phyloP scores from a whole-genome alignment of 352 stramenopile species.

The Globisporangium lucens region DNA sequence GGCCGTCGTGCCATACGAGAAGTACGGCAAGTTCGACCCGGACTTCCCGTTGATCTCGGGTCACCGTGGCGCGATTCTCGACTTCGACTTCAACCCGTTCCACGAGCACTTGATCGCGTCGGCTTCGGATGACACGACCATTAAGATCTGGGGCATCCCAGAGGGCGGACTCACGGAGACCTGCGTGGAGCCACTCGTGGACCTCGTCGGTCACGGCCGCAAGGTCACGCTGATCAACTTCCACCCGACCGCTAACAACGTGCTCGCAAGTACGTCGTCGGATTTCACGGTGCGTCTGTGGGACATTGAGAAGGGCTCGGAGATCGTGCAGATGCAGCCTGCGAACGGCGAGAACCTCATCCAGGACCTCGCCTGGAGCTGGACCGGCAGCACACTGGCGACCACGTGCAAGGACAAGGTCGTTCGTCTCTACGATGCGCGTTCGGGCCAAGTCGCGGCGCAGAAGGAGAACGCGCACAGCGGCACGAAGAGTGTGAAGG shows the following conservation, averaged over 20 bases:
- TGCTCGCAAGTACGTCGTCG: slow-evolving; percentile 93
- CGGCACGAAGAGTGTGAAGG: slow-evolving; percentile 97
- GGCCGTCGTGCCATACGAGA: slow-evolving; percentile 93
- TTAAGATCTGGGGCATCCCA: slow-evolving; percentile 98
- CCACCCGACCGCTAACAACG: slow-evolving; percentile 97
- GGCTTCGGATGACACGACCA: slow-evolving; percentile 95
- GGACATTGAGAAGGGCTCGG: slow-evolving; percentile 96
- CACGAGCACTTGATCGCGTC: slow-evolving; percentile 96
- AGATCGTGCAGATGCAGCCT: slow-evolving; percentile 86
- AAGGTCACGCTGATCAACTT: slow-evolving; percentile 98
- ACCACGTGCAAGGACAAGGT: slow-evolving; percentile 99
- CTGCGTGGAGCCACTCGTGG: slow-evolving; percentile 94
- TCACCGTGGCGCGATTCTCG: slow-evolving; percentile 94
- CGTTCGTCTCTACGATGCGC: slow-evolving; percentile 95
- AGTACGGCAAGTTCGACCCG: slow-evolving; percentile 93
- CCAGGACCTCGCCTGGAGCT: slow-evolving; percentile 98
- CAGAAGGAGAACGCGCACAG: slow-evolving; percentile 94
- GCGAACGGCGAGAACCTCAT: slow-evolving; percentile 89
- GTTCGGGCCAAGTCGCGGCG: slow-evolving; percentile 70
- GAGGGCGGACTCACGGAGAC: slow-evolving; percentile 93
- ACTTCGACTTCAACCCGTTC: slow-evolving; percentile 99
- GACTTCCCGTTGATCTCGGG: slow-evolving; percentile 94
- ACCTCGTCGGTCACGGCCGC: slow-evolving; percentile 93
- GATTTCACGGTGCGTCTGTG: slow-evolving; percentile 98
- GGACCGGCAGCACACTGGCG: slow-evolving; percentile 92